A percentile compares a stretch with the other conserved stretches of the same genome.
Conservation (phyloP, 495 filamentous ascomycete species). For the Lepidopterella palustris region DNA sequence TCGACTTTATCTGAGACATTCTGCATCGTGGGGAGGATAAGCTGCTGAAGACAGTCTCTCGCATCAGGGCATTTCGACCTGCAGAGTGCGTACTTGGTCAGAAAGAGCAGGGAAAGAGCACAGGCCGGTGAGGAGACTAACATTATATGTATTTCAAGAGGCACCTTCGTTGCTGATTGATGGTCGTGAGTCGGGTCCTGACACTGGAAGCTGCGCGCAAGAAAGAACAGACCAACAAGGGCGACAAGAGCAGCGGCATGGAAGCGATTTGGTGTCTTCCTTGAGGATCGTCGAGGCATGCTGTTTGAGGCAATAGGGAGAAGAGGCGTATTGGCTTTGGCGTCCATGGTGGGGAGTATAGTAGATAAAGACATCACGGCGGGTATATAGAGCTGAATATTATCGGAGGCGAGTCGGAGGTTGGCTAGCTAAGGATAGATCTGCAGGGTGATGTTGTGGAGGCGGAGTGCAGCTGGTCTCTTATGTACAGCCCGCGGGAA, state of each 20-base stretch:
- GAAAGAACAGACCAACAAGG: slow-evolving; percentile 21
- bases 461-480: too few species aligned
- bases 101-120: background rate
- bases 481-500: too few species aligned
- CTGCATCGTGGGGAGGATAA: slow-evolving; percentile 84
- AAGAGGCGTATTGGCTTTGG: slow-evolving; percentile 22
- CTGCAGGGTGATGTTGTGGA: too few species aligned
- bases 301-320: slow-evolving; percentile 13
- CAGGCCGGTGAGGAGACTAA: background rate
- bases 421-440: too few species aligned
- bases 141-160: slow-evolving; percentile 56
- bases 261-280: slow-evolving; percentile 14
- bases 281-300: slow-evolving; percentile 7
- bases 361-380: background rate
- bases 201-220: slow-evolving; percentile 20
- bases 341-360: slow-evolving; percentile 17
- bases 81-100: background rate
- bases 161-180: slow-evolving; percentile 46
- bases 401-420: background rate
- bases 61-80: slow-evolving; percentile 70
- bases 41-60: slow-evolving; percentile 65
- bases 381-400: slow-evolving; percentile 5
- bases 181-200: slow-evolving; percentile 9
- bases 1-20: slow-evolving; percentile 74
- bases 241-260: slow-evolving; percentile 17